Base-by-base conservation (phyloP, 371 early-diverging fungal species). In the Paraphysoderma sedebokerense region DNA sequence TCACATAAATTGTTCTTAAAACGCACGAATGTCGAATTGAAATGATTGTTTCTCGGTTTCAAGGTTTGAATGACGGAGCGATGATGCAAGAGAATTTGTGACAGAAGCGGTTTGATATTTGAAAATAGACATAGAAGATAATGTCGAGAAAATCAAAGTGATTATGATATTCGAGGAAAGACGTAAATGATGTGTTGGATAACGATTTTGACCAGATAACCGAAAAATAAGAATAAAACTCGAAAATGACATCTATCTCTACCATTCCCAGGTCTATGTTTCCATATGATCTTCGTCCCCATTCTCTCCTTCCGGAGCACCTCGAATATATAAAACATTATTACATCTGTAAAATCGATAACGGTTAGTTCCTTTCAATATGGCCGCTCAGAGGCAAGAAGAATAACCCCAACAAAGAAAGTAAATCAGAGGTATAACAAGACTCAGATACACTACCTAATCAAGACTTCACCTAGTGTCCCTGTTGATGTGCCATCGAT, bases 401-500 rank as follows among this genome's bases (percentile, higher is more conserved):
- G 26, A 37, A 2, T 31, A 12, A 27, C 24, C 24, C 17, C 23
- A 26, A 5, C 19, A 19, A 34, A 5, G 3, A 41, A 13, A 35
- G 44, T 5, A 19, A 33, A 4, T 12, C 20, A 19, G 33, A 29
- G 41, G 19, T 12, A 24, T 38, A 45, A 45, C 31, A 23, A 17
- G 12, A 44, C n/a, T 22, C 13, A 5, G 5, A 30, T 13, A 23
- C 36, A 41, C 42, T 65, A 79, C 82, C 87, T 72, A 50, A 97
- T 87, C 55, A 93, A 68, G 5, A 97, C 82, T 68, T 97, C 93
- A 28, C 93, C 93, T 34, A 90, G 66, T 47, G 77, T 76, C 35
- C 92, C 93, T 22, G 79, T 73, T 26, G 85, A 84, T 4, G 73
- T 77, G 20, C 97, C 97, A 53, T 93, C 87, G 46, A 87, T 73